Evolutionary conservation across 352 stramenopile genomes (phyloP).

Genomic region (Phytophthora litchii): DNA sequence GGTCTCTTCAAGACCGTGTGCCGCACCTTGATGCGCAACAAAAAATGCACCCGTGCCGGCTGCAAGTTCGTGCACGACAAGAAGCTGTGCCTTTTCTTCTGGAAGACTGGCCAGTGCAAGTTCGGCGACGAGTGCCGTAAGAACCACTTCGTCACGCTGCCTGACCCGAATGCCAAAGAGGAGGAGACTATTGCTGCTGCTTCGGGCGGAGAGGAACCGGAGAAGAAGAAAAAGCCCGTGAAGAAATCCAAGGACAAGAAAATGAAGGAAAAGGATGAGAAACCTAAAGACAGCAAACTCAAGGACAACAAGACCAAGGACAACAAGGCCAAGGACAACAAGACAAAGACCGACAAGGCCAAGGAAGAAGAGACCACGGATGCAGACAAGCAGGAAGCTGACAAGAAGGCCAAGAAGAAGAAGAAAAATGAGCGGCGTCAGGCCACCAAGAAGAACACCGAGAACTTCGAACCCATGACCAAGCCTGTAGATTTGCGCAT

Average conservation of each 20-base stretch:
- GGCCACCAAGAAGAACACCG: conserved; percentile 79
- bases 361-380: conserved; percentile 30
- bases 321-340: conserved; percentile 3
- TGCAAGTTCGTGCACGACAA: conserved; percentile 66
- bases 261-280: not conserved
- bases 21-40: conserved; percentile 53
- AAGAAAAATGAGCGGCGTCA: conserved; percentile 43
- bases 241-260: conserved; percentile 17
- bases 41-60: conserved; percentile 34
- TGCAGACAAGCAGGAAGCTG: conserved; percentile 23
- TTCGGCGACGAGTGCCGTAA: conserved; percentile 55
- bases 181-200: conserved; percentile 1
- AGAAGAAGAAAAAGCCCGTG: conserved; percentile 29
- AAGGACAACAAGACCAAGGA: conserved; percentile 9
- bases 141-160: conserved; percentile 61
- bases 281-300: conserved; percentile 3
- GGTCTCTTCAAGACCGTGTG: conserved; percentile 70
- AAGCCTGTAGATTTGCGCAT: conserved; percentile 74
- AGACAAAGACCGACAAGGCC: conserved; percentile 8
- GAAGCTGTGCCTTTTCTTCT: conserved; percentile 54
- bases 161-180: conserved; percentile 16
- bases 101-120: conserved; percentile 55
- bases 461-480: conserved; percentile 73
- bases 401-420: conserved; percentile 47
- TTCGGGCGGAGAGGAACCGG: conserved; percentile 12